phyloP scores from a whole-genome alignment of 805 yeast genomes.

The Kluyveromyces lactis region DNA sequence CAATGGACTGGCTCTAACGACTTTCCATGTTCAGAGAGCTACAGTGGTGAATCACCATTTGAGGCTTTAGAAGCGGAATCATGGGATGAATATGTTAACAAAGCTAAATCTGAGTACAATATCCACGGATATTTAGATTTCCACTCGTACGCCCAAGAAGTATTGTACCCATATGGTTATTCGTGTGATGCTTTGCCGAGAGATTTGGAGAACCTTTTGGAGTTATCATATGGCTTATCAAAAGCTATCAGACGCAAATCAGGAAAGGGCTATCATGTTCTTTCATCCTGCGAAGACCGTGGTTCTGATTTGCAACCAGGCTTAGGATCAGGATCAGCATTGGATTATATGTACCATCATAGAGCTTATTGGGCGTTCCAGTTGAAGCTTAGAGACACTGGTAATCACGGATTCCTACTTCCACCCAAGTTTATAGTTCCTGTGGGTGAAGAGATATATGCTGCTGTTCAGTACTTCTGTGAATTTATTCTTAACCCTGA shows the following conservation, averaged over 20 bases:
- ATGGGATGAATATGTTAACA: conserved; percentile 40
- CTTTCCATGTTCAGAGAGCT: conserved; percentile 76
- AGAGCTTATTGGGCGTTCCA: conserved; percentile 82
- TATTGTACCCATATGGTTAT: conserved; percentile 75
- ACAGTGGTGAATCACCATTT: conserved; percentile 66
- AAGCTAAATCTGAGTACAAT: conserved; percentile 38
- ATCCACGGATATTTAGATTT: conserved; percentile 74
- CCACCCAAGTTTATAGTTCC: conserved; percentile 65
- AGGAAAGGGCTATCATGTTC: conserved; percentile 59
- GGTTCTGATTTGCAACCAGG: conserved; percentile 68
- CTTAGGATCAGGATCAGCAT: conserved; percentile 69
- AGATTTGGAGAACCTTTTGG: conserved; percentile 73
- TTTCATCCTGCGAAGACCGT: conserved; percentile 72
- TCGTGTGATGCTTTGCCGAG: conserved; percentile 67
- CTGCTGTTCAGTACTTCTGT: conserved; percentile 61
- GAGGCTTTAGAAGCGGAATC: conserved; percentile 53
- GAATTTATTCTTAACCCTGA: conserved; percentile 41
- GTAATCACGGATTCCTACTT: conserved; percentile 72
- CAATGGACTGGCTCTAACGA: conserved; percentile 58
- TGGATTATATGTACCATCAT: conserved; percentile 79
- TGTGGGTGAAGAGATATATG: conserved; percentile 67
- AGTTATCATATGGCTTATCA: conserved; percentile 71
- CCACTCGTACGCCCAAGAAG: conserved; percentile 80
- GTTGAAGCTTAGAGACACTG: conserved; percentile 71
- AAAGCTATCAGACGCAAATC: conserved; percentile 59